Evolutionary conservation across 2,329 filamentous ascomycete genomes (phyloP).

Genomic region (Ramularia endophylla): DNA sequence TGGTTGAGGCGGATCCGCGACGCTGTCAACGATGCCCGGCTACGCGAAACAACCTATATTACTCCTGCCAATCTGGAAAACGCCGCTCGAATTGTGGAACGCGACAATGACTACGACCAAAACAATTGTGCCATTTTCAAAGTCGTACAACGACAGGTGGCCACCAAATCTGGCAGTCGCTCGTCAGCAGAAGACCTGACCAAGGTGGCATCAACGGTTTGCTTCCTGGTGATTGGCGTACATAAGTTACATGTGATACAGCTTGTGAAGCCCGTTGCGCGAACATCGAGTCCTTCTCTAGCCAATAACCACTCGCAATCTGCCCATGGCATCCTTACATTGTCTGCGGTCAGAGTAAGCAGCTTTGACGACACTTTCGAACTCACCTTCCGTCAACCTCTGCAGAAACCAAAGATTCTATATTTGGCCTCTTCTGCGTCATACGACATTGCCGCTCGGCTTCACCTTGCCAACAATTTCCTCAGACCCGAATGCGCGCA

Average conservation of each 20-base stretch:
- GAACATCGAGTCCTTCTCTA: constrained; percentile 50
- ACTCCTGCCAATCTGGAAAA: constrained; percentile 57
- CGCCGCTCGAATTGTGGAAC: constrained; percentile 56
- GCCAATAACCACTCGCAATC: constrained; percentile 42
- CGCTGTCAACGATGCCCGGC: constrained; percentile 51
- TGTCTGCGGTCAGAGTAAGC: constrained; percentile 55
- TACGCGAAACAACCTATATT: constrained; percentile 48
- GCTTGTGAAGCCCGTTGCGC: constrained; percentile 51
- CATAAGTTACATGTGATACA: constrained; percentile 65
- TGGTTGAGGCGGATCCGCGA: constrained; percentile 60
- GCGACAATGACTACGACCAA: constrained; percentile 63
- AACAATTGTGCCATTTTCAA: constrained; percentile 63
- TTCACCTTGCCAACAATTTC: constrained; percentile 56
- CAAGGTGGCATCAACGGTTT: constrained; percentile 59
- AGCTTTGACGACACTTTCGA: constrained; percentile 61
- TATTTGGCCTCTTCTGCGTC: constrained; percentile 60
- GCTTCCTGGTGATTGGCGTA: constrained; percentile 62
- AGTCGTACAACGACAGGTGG: constrained; percentile 57
- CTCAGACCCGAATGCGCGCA: constrained; percentile 61
- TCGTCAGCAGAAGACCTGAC: constrained; percentile 61
- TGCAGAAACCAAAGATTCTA: constrained; percentile 50
- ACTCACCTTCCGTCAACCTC: constrained; percentile 54
- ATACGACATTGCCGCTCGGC: constrained; percentile 57
- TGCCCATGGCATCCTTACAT: constrained; percentile 58
- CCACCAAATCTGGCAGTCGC: constrained; percentile 47